Conservation (phyloP, 768 basidiomycete genomes). For the Butyriboletus loyo region DNA sequence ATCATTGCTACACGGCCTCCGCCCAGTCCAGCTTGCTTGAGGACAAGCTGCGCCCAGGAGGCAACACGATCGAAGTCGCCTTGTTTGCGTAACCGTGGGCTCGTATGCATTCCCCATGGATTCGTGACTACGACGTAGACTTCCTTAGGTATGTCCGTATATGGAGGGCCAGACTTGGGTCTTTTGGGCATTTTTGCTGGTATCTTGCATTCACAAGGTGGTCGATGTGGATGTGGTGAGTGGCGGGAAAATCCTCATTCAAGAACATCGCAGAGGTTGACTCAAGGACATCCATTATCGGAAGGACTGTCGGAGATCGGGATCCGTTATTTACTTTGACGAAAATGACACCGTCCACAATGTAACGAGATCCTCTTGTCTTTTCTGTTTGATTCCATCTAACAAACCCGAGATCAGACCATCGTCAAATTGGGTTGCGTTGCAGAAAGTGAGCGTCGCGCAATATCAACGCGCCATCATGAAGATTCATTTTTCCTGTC, state of each 20-base stretch:
- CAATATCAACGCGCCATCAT: neutral
- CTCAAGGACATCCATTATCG: neutral
- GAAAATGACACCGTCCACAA: constrained; percentile 8
- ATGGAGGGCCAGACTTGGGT: constrained; percentile 28
- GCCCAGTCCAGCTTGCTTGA: constrained; percentile 17
- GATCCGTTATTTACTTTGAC: constrained; percentile 1
- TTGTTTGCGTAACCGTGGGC: constrained; percentile 4
- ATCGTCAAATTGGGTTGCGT: constrained; percentile 56
- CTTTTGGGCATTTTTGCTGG: constrained; percentile 16
- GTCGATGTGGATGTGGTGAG: neutral
- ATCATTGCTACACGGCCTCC: constrained; percentile 11
- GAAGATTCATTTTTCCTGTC: neutral
- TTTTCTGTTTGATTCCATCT: neutral
- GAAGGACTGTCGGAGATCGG: constrained; percentile 18
- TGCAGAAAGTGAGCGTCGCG: constrained; percentile 44
- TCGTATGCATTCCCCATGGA: constrained; percentile 22
- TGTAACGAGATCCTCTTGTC: constrained; percentile 10
- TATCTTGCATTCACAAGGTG: neutral
- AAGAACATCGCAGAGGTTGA: neutral
- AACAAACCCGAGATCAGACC: constrained; percentile 22
- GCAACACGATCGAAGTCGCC: constrained; percentile 22
- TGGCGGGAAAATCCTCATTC: neutral
- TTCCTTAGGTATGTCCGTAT: constrained; percentile 18
- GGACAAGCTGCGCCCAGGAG: constrained; percentile 25
- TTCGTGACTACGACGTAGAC: constrained; percentile 23